Conservation (phyloP, 2,329 filamentous ascomycete genomes). For the Pseudocercospora fuligena region DNA sequence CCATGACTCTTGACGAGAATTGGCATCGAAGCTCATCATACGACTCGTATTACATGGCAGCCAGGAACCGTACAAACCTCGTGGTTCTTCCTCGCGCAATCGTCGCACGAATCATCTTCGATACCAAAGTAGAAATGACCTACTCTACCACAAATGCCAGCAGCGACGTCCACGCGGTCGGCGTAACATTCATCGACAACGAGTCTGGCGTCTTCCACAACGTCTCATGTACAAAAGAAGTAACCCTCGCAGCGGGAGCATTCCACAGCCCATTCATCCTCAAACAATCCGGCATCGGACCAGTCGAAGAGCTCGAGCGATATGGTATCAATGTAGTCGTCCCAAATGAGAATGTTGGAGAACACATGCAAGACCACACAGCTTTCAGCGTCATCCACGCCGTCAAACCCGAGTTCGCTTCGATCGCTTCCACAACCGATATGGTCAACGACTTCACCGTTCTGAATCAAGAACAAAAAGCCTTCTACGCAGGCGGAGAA, state of each 20-base stretch:
- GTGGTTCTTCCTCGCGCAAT: conserved; percentile 21
- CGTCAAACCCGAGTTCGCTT: conserved; percentile 32
- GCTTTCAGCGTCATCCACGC: conserved; percentile 43
- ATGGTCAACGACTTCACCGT: conserved; percentile 24
- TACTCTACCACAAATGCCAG: background rate
- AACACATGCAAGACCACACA: conserved; percentile 65
- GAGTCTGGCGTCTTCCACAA: conserved; percentile 27
- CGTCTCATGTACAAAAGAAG: conserved; percentile 44
- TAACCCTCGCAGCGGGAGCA: conserved; percentile 57
- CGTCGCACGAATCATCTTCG: conserved; percentile 24
- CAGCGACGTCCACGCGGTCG: conserved; percentile 16
- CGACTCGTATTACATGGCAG: conserved; percentile 24
- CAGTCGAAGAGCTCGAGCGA: conserved; percentile 56
- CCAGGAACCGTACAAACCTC: conserved; percentile 20
- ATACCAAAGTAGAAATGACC: background rate
- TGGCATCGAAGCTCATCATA: conserved; percentile 23
- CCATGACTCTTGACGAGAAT: conserved; percentile 25
- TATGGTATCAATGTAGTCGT: conserved; percentile 60
- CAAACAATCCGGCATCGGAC: conserved; percentile 67
- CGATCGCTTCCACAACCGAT: conserved; percentile 17
- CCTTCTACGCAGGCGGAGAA: conserved; percentile 19
- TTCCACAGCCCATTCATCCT: conserved; percentile 70
- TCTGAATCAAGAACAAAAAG: conserved; percentile 20
- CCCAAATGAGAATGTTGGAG: conserved; percentile 66
- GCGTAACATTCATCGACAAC: conserved; percentile 25